Evolutionary conservation across 1,139 yeast genomes (phyloP).

Genomic region (Suhomyces anneliseae): DNA sequence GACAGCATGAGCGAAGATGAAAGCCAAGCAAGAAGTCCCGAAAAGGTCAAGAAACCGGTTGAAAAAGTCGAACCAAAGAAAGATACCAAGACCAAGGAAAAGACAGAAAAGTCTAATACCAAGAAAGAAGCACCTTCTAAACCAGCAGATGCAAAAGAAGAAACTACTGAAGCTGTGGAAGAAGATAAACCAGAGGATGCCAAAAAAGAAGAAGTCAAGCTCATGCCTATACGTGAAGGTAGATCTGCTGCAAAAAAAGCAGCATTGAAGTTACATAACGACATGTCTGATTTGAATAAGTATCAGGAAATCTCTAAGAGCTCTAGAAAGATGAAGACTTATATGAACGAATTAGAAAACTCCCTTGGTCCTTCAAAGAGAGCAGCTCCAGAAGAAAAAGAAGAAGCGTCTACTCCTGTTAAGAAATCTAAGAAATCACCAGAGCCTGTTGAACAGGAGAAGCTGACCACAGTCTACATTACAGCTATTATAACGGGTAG

Average conservation of each 20-base stretch:
- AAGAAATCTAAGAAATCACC: constrained; percentile 3
- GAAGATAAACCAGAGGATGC: background rate
- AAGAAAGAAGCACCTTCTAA: background rate
- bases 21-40: constrained; percentile 10
- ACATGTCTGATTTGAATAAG: constrained; percentile 64
- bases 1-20: constrained; percentile 40
- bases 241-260: constrained; percentile 68
- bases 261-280: constrained; percentile 61
- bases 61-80: constrained; percentile 6
- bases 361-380: constrained; percentile 6
- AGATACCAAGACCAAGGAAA: background rate
- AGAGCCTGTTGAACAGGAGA: constrained; percentile 2
- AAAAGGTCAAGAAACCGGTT: constrained; percentile 8
- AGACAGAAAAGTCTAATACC: background rate
- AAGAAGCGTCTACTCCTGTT: constrained; percentile 2
- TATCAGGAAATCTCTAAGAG: constrained; percentile 52
- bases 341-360: constrained; percentile 35
- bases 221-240: constrained; percentile 20
- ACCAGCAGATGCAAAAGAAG: background rate
- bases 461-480: constrained; percentile 17
- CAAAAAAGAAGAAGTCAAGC: background rate
- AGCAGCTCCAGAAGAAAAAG: constrained; percentile 1
- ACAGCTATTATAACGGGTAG: constrained; percentile 66
- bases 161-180: background rate
- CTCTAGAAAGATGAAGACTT: constrained; percentile 37